Conservation (phyloP, 2,329 filamentous ascomycete species). For the Colletotrichum cordylinicola region DNA sequence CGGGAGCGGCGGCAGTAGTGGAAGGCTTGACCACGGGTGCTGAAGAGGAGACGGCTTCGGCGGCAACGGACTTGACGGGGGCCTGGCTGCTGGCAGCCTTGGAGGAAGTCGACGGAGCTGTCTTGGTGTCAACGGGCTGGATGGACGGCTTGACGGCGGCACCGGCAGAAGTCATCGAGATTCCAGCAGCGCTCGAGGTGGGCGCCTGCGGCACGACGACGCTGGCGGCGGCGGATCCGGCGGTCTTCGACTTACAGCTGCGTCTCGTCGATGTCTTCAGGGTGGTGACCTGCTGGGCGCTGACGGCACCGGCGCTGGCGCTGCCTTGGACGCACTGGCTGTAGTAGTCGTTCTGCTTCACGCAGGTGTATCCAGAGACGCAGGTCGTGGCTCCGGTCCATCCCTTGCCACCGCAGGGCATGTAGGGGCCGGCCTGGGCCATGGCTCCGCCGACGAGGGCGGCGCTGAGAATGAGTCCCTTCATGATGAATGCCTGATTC, state of each 20-base stretch:
- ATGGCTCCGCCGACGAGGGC: constrained; percentile 4
- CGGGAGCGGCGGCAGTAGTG: background rate
- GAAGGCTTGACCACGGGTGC: background rate
- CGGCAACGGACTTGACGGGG: background rate
- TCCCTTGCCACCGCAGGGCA: constrained; percentile 46
- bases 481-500: constrained; percentile 17
- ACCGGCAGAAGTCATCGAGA: background rate
- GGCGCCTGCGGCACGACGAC: background rate
- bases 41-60: background rate
- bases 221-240: background rate
- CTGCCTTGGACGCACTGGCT: constrained; percentile 41
- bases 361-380: constrained; percentile 46
- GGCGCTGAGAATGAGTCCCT: constrained; percentile 6
- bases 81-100: background rate
- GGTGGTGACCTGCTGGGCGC: background rate
- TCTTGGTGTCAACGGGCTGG: constrained; percentile 7
- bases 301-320: background rate
- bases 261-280: background rate
- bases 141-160: background rate
- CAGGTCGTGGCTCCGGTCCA: constrained; percentile 45
- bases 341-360: constrained; percentile 43
- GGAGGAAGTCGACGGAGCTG: background rate
- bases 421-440: constrained; percentile 29
- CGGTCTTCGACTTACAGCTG: constrained; percentile 10
- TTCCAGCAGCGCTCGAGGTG: background rate